phyloP scores from a whole-genome alignment of 2,329 filamentous ascomycete species.

The Calonectria honghensis region DNA sequence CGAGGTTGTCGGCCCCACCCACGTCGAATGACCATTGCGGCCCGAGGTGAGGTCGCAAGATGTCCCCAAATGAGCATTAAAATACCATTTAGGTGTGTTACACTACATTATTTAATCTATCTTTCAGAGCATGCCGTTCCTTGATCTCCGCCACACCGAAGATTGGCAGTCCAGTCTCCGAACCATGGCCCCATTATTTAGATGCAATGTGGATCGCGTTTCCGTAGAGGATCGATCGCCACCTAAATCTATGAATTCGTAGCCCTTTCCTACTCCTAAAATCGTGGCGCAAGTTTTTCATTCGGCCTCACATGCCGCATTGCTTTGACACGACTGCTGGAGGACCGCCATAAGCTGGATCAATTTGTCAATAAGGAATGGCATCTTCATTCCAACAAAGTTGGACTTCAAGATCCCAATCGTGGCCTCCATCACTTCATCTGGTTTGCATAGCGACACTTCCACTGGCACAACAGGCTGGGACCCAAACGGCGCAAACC shows the following conservation, averaged over 20 bases:
- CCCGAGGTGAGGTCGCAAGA: background rate
- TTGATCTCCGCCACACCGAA: background rate
- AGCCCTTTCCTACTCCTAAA: background rate
- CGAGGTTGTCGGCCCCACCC: constrained; percentile 5
- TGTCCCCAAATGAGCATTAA: background rate
- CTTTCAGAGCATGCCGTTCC: background rate
- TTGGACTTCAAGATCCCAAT: constrained; percentile 15
- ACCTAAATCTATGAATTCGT: background rate
- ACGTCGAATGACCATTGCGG: background rate
- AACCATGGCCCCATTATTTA: background rate
- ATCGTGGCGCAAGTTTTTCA: background rate
- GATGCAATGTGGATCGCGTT: too few species aligned
- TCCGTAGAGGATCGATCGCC: background rate
- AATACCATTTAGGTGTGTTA: background rate
- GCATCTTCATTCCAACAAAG: background rate
- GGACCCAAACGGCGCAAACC: background rate
- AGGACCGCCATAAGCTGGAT: constrained; percentile 8
- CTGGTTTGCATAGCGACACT: background rate
- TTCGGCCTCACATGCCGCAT: background rate
- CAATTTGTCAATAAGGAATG: constrained; percentile 13
- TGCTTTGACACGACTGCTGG: background rate
- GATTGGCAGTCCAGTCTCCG: background rate
- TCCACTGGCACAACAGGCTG: background rate
- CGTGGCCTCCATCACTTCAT: constrained; percentile 13
- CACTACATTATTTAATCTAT: background rate